phyloP scores from a whole-genome alignment of 495 filamentous ascomycete species.

The Diplogelasinospora grovesii region DNA sequence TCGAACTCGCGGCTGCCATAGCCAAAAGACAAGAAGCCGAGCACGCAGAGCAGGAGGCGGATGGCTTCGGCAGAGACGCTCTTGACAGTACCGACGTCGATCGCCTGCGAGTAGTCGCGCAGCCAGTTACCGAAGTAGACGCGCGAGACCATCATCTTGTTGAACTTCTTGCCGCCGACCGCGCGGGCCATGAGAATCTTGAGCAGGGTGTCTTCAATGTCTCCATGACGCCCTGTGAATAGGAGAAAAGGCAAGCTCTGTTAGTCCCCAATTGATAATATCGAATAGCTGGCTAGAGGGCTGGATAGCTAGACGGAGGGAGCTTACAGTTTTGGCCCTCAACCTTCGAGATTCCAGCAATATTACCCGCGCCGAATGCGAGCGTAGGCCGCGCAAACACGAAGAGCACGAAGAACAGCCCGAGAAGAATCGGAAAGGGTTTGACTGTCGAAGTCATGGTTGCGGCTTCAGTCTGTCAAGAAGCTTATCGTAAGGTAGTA shows the following conservation, averaged over 20 bases:
- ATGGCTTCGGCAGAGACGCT: constrained; percentile 83
- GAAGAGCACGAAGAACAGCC: constrained; percentile 51
- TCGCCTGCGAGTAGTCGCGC: constrained; percentile 72
- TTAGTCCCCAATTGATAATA: too few relatives aligned
- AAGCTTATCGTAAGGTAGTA: too few relatives aligned
- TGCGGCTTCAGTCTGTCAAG: constrained; percentile 5
- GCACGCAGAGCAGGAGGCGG: constrained; percentile 63
- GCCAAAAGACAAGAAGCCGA: constrained; percentile 59
- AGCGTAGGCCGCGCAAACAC: constrained; percentile 56
- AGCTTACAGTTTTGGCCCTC: constrained; percentile 69
- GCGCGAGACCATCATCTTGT: constrained; percentile 78
- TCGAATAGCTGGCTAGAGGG: too few relatives aligned
- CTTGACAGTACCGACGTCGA: constrained; percentile 85
- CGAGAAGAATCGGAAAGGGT: constrained; percentile 36
- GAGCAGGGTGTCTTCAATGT: constrained; percentile 87
- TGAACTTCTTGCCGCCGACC: constrained; percentile 77
- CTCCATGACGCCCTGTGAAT: constrained; percentile 72
- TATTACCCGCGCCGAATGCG: constrained; percentile 87
- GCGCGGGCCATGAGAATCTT: constrained; percentile 66
- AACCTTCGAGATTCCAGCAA: constrained; percentile 64
- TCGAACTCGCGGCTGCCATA: constrained; percentile 91
- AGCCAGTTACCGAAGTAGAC: constrained; percentile 92
- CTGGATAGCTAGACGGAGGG: too few relatives aligned
- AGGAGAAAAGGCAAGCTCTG: background rate
- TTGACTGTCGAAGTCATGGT: constrained; percentile 38